A percentile compares a stretch with the other conserved stretches of the same genome.
Evolutionary conservation across 305 asterid genomes (phyloP).

Genomic region (Fraxinus floribunda): DNA sequence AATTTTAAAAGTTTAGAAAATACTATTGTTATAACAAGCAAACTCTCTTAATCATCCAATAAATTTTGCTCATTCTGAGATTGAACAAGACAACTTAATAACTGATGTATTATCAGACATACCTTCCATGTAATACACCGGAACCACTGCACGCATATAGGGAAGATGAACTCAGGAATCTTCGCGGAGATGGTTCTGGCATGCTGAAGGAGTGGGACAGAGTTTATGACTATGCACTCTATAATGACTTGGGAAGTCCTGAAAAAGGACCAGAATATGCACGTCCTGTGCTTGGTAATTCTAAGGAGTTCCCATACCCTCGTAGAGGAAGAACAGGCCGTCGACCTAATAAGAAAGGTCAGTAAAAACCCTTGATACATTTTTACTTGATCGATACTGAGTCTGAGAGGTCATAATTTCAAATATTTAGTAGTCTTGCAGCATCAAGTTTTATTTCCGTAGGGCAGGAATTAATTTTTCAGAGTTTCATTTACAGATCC

Average conservation of each 20-base stretch:
- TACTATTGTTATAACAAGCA: background rate
- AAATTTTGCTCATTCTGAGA: slow-evolving; percentile 5
- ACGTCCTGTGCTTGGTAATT: slow-evolving; percentile 76
- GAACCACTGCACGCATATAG: slow-evolving; percentile 44
- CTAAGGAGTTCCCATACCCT: slow-evolving; percentile 68
- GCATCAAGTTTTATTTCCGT: background rate
- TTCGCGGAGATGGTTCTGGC: slow-evolving; percentile 65
- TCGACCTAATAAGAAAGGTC: slow-evolving; percentile 57
- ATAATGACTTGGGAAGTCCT: slow-evolving; percentile 66
- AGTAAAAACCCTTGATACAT: background rate
- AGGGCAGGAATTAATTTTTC: background rate
- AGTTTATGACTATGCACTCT: slow-evolving; percentile 67
- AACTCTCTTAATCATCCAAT: background rate
- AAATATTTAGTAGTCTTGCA: background rate
- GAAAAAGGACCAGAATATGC: slow-evolving; percentile 52
- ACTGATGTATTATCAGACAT: slow-evolving; percentile 37
- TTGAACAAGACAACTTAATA: background rate
- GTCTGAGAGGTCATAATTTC: background rate
- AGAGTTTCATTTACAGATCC: slow-evolving; percentile 40
- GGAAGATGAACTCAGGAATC: slow-evolving; percentile 45
- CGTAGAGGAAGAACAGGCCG: slow-evolving; percentile 82
- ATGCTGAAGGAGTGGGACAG: slow-evolving; percentile 68
- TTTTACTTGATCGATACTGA: background rate
- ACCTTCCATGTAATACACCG: slow-evolving; percentile 68
- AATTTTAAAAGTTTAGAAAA: background rate